Evolutionary conservation across 805 yeast species (phyloP).

Genomic region (Candida easanensis): DNA sequence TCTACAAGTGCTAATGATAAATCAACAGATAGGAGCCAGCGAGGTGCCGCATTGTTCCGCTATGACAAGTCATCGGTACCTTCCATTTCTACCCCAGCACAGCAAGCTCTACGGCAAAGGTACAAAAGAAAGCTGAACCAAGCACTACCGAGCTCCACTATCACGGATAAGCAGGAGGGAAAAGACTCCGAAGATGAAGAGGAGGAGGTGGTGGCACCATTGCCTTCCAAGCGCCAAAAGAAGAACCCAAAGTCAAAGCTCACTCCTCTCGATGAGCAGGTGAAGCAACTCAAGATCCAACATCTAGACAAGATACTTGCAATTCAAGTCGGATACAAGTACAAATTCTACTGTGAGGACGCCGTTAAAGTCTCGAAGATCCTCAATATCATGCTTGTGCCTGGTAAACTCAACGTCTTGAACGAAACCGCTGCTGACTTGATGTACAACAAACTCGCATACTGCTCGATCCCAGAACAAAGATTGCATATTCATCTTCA

Average conservation of each 20-base stretch:
- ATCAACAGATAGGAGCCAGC: no score
- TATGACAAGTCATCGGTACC: conserved; percentile 5
- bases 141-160: not conserved
- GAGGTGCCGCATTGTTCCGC: not conserved
- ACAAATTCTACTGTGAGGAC: conserved; percentile 81
- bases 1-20: no score
- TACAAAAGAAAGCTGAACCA: conserved; percentile 9
- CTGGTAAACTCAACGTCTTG: conserved; percentile 60
- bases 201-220: conserved; percentile 3
- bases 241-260: conserved; percentile 31
- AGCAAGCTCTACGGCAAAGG: conserved; percentile 5
- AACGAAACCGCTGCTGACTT: conserved; percentile 48
- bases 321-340: conserved; percentile 90
- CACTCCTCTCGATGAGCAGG: conserved; percentile 83
- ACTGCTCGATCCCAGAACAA: conserved; percentile 80
- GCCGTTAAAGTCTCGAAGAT: conserved; percentile 67
- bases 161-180: not conserved
- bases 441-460: conserved; percentile 61
- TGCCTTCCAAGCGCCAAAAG: conserved; percentile 7
- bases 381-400: conserved; percentile 67
- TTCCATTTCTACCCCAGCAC: conserved; percentile 3
- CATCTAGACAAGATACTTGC: conserved; percentile 71
- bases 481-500: conserved; percentile 75
- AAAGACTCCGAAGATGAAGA: conserved; percentile 12
- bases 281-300: conserved; percentile 56